A percentile compares a stretch with the other conserved stretches of the same genome.
phyloP scores from a whole-genome alignment of 306 rosid species.

The Cotoneaster glaucophyllus region DNA sequence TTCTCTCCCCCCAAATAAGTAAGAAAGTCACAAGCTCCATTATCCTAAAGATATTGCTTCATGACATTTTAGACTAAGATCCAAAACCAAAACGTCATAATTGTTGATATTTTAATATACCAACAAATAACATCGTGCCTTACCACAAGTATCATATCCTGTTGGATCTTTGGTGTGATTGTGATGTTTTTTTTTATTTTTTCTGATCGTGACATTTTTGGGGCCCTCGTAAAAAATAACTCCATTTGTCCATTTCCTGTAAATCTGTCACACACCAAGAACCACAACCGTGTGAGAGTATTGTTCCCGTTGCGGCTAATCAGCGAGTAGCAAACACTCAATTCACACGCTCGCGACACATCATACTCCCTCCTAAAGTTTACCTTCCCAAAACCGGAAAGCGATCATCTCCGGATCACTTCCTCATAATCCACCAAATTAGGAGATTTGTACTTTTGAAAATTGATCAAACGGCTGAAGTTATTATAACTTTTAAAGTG shows the following conservation, averaged over 20 bases:
- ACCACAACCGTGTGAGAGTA: background rate
- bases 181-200: background rate
- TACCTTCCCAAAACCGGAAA: background rate
- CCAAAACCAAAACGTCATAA: background rate
- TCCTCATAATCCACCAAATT: too few species aligned
- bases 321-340: constrained; percentile 29
- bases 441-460: fast-evolving
- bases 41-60: too few species aligned
- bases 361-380: background rate
- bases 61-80: too few species aligned
- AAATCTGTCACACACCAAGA: background rate
- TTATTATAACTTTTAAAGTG: too few species aligned
- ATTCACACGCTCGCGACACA: constrained; percentile 25
- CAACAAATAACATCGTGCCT: background rate
- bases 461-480: fast-evolving
- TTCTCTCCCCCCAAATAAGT: too few species aligned
- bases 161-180: background rate
- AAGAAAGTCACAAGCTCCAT: too few species aligned
- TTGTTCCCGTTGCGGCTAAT: background rate
- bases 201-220: background rate
- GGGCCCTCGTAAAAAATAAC: background rate
- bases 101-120: background rate
- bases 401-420: too few species aligned
- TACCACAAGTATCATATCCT: background rate
- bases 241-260: background rate